Evolutionary conservation across 1,284 basidiomycete species (phyloP).

Genomic region (Malassezia sp.): DNA sequence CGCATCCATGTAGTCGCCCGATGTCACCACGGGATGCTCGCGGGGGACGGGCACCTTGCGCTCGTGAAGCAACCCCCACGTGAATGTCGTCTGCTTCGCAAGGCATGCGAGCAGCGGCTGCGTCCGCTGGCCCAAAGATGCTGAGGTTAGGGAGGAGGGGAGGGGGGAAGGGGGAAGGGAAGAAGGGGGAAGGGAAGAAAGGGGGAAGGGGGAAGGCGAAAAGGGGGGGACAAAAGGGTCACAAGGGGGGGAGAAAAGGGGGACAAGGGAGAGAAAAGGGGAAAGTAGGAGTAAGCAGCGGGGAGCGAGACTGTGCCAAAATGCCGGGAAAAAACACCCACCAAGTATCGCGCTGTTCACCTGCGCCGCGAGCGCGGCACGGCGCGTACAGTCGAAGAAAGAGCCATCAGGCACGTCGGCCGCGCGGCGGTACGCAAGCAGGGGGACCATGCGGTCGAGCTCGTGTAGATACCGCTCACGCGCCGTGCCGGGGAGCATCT

Average conservation of each 20-base stretch:
- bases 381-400: conserved; percentile 61
- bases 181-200: no score
- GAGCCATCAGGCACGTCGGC: conserved; percentile 57
- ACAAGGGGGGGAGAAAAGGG: no score
- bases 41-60: background rate
- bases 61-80: conserved; percentile 1
- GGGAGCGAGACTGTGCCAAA: no score
- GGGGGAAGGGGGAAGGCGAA: no score
- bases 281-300: no score
- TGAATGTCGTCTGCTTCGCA: background rate
- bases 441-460: conserved; percentile 59
- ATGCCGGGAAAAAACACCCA: no score
- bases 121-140: conserved; percentile 50
- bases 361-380: conserved; percentile 69
- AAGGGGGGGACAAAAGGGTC: no score
- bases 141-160: no score
- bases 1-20: no score
- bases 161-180: no score
- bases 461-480: conserved; percentile 56
- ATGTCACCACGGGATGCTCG: conserved; percentile 1
- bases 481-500: conserved; percentile 27
- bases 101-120: background rate
- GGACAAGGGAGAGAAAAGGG: no score
- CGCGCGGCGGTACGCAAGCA: conserved; percentile 58
- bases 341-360: conserved; percentile 69